phyloP scores from a whole-genome alignment of 768 basidiomycete genomes.

The Dioszegia aurantiaca region DNA sequence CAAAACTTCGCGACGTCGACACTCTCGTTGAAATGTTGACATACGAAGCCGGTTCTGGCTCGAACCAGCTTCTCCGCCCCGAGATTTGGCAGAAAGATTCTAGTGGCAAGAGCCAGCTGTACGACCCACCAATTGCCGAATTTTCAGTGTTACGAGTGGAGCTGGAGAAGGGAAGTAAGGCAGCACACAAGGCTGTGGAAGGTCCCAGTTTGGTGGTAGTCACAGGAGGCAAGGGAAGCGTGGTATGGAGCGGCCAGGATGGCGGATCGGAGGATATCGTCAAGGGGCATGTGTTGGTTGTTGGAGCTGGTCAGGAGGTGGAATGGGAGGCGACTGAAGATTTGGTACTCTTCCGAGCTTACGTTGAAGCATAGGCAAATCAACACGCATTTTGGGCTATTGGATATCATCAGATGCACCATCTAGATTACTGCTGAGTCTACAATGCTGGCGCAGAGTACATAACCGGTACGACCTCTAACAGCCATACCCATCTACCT shows the following conservation, averaged over 20 bases:
- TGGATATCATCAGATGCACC: background rate
- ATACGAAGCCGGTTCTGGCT: conserved; percentile 68
- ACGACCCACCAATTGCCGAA: conserved; percentile 89
- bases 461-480: no score
- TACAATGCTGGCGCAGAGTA: no score
- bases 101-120: conserved; percentile 57
- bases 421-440: background rate
- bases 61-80: conserved; percentile 69
- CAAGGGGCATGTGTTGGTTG: conserved; percentile 74
- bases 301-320: conserved; percentile 69
- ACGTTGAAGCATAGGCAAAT: conserved; percentile 54
- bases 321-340: conserved; percentile 55
- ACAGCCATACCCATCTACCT: background rate
- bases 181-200: conserved; percentile 63
- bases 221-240: conserved; percentile 64
- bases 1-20: conserved; percentile 88
- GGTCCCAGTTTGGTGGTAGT: conserved; percentile 85
- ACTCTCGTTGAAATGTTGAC: conserved; percentile 85
- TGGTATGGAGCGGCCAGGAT: conserved; percentile 42
- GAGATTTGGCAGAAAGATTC: conserved; percentile 53
- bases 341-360: conserved; percentile 68
- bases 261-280: conserved; percentile 46
- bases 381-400: background rate
- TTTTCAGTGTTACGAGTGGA: conserved; percentile 76
- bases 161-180: conserved; percentile 56